Conservation (phyloP, 1,284 basidiomycete genomes). For the Puccinia novopanici region DNA sequence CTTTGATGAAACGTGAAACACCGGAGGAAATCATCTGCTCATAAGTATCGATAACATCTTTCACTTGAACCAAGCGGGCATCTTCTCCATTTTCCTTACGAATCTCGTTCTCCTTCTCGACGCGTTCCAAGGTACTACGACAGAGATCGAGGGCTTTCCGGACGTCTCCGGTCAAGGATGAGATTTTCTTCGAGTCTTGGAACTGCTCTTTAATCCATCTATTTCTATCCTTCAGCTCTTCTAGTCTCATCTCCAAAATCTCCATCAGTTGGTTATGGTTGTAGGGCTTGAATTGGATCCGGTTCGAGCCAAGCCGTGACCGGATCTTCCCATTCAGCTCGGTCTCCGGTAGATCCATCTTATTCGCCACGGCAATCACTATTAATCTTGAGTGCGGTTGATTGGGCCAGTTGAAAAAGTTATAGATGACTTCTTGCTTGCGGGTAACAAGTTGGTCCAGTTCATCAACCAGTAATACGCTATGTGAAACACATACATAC, state of each 20-base stretch:
- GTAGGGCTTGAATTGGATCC: slow-evolving; percentile 94
- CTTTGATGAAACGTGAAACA: slow-evolving; percentile 69
- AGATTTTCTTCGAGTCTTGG: slow-evolving; percentile 85
- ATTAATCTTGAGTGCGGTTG: slow-evolving; percentile 80
- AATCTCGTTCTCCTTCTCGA: slow-evolving; percentile 52
- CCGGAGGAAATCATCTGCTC: slow-evolving; percentile 56
- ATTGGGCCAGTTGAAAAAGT: slow-evolving; percentile 99
- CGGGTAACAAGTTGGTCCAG: slow-evolving; percentile 92
- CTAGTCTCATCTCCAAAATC: too few species aligned
- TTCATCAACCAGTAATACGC: slow-evolving; percentile 96
- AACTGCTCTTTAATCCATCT: too few species aligned
- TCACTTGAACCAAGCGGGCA: slow-evolving; percentile 66
- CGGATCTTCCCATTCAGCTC: slow-evolving; percentile 88
- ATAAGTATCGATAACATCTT: slow-evolving; percentile 75
- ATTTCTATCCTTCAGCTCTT: too few species aligned
- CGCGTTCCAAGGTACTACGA: slow-evolving; percentile 68
- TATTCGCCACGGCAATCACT: slow-evolving; percentile 95
- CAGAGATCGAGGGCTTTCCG: slow-evolving; percentile 90
- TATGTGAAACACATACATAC: slow-evolving; percentile 58
- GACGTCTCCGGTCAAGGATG: slow-evolving; percentile 91
- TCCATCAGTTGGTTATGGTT: slow-evolving; percentile 75
- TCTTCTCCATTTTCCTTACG: slow-evolving; percentile 61
- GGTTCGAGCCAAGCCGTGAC: slow-evolving; percentile 88
- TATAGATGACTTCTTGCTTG: slow-evolving; percentile 97
- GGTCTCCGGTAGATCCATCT: slow-evolving; percentile 95